Conservation (phyloP, 768 basidiomycete genomes). For the Ramaria sp. region DNA sequence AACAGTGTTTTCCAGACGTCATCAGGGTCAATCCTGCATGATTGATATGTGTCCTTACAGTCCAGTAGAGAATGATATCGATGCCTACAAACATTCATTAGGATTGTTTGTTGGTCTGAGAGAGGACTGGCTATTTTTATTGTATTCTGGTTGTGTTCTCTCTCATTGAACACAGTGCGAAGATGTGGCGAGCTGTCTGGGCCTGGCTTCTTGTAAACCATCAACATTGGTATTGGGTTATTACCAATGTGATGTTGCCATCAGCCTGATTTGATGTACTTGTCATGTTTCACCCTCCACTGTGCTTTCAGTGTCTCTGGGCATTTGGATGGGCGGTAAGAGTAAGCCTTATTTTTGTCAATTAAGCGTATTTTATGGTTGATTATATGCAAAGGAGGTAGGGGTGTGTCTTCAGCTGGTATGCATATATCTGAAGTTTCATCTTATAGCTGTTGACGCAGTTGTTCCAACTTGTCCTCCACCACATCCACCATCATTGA, state of each 20-base stretch:
- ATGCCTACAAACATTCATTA: neutral
- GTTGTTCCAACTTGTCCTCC: neutral
- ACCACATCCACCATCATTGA: neutral
- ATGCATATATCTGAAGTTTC: conserved; percentile 20
- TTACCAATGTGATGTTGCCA: conserved; percentile 2
- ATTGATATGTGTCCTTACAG: conserved; percentile 12
- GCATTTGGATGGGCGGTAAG: conserved; percentile 17
- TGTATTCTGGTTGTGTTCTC: conserved; percentile 8
- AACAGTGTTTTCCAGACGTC: conserved; percentile 16
- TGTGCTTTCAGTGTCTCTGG: conserved; percentile 13
- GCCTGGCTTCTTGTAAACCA: conserved; percentile 1
- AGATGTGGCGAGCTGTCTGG: neutral
- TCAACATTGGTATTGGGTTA: conserved; percentile 8
- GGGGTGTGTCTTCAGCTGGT: conserved; percentile 17
- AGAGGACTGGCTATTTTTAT: conserved; percentile 1
- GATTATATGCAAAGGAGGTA: conserved; percentile 20
- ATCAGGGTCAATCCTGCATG: conserved; percentile 2
- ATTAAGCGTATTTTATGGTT: conserved; percentile 20
- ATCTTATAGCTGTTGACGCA: conserved; percentile 4
- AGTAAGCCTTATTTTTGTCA: conserved; percentile 16
- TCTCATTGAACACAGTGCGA: conserved; percentile 4
- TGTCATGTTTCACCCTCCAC: neutral
- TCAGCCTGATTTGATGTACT: conserved; percentile 9
- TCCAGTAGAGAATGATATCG: neutral
- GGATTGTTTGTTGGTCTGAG: conserved; percentile 6